phyloP scores from a whole-genome alignment of 2,329 filamentous ascomycete species.

The Claviceps pazoutovae region DNA sequence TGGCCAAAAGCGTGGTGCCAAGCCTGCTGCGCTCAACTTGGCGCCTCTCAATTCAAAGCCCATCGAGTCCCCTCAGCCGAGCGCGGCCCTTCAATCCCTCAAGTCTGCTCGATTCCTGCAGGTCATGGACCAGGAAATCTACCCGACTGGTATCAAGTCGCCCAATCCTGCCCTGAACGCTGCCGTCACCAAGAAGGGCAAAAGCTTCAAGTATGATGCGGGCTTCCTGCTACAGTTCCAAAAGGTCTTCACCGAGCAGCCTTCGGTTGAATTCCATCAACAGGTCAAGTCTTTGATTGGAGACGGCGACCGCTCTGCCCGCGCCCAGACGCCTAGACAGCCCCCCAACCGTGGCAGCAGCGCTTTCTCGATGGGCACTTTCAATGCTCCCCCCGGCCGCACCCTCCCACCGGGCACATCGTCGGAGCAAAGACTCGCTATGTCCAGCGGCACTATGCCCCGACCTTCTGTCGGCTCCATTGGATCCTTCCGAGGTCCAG shows the following conservation, averaged over 20 bases:
- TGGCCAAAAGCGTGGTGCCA: constrained; percentile 46
- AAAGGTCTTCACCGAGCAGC: constrained; percentile 90
- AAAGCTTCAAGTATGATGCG: constrained; percentile 86
- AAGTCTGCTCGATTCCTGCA: constrained; percentile 83
- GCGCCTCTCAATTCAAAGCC: constrained; percentile 68
- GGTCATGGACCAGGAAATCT: constrained; percentile 63
- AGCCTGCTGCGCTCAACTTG: constrained; percentile 81
- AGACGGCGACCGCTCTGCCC: constrained; percentile 52
- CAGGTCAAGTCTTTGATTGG: constrained; percentile 81
- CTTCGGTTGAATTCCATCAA: constrained; percentile 81
- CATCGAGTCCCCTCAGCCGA: constrained; percentile 83
- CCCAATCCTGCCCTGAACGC: constrained; percentile 85
- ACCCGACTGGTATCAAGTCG: constrained; percentile 71
- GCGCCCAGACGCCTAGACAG: constrained; percentile 42
- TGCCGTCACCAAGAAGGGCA: constrained; percentile 63
- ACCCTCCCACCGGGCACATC: constrained; percentile 64
- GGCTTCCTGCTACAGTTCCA: constrained; percentile 95
- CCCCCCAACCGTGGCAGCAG: constrained; percentile 37
- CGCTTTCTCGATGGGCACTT: constrained; percentile 55
- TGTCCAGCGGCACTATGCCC: constrained; percentile 39
- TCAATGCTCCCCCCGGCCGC: constrained; percentile 36
- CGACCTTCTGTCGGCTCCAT: constrained; percentile 29
- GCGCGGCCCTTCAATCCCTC: constrained; percentile 81
- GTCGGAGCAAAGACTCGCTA: constrained; percentile 60
- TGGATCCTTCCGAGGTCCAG: constrained; percentile 24